Evolutionary conservation across 2,329 filamentous ascomycete species (phyloP).

Genomic region (Leptographium wingfieldii): DNA sequence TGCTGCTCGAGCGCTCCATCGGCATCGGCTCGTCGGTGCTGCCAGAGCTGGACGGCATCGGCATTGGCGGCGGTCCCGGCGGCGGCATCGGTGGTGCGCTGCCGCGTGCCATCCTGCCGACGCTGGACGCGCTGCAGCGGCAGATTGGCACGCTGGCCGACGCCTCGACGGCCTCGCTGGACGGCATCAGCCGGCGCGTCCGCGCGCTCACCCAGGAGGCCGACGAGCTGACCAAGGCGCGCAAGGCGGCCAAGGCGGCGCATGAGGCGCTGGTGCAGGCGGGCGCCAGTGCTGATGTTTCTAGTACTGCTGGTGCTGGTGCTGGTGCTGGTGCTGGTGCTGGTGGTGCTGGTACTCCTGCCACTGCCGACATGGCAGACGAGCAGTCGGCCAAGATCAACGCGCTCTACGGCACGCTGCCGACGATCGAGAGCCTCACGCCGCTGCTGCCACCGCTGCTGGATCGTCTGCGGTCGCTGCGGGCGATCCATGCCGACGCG

Average conservation of each 20-base stretch:
- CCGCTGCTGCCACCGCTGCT: slow-evolving; percentile 77
- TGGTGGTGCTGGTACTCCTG: background rate
- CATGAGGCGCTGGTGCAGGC: slow-evolving; percentile 44
- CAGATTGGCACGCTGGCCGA: slow-evolving; percentile 66
- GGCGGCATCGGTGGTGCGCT: slow-evolving; percentile 18
- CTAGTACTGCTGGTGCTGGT: no score
- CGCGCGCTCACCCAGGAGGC: slow-evolving; percentile 60
- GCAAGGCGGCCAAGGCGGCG: slow-evolving; percentile 47
- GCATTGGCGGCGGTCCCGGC: slow-evolving; percentile 11
- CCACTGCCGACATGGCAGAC: slow-evolving; percentile 25
- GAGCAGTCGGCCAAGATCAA: slow-evolving; percentile 83
- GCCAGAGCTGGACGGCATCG: slow-evolving; percentile 46
- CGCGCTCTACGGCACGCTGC: slow-evolving; percentile 75
- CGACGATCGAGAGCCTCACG: slow-evolving; percentile 75
- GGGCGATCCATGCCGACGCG: slow-evolving; percentile 76
- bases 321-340: background rate
- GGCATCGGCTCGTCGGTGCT: slow-evolving; percentile 61
- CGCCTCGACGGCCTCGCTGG: slow-evolving; percentile 59
- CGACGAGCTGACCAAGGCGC: slow-evolving; percentile 54
- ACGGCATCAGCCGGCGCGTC: slow-evolving; percentile 57
- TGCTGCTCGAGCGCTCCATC: slow-evolving; percentile 66
- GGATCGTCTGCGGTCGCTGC: slow-evolving; percentile 71
- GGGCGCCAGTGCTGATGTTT: slow-evolving; percentile 17
- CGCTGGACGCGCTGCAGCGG: slow-evolving; percentile 66
- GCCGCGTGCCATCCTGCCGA: slow-evolving; percentile 63